Percentiles rank a stretch among this genome's conserved stretches.
phyloP scores from a whole-genome alignment of 73 alveolate species.

The Paramecium bursaria region DNA sequence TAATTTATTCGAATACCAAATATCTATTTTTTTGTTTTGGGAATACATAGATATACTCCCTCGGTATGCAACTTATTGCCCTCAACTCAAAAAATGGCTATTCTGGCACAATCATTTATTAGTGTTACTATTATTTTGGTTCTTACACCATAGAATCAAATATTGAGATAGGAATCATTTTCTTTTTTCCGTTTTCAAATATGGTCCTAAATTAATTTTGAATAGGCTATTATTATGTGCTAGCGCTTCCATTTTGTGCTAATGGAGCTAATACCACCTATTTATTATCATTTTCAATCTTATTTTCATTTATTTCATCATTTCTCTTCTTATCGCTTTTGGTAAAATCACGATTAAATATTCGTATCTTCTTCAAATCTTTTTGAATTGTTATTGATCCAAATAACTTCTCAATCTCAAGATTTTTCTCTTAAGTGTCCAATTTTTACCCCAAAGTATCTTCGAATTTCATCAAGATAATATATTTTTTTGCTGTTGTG shows the following conservation, averaged over 20 bases:
- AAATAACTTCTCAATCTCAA: slow-evolving; percentile 6
- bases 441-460: slow-evolving; percentile 46
- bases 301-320: slow-evolving; percentile 24
- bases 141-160: not conserved
- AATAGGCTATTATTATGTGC: not conserved
- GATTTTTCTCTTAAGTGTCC: not conserved
- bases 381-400: slow-evolving; percentile 43
- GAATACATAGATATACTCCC: not conserved
- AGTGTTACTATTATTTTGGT: not conserved
- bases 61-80: not conserved
- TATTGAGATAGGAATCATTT: slow-evolving; percentile 28
- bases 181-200: slow-evolving; percentile 60
- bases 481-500: slow-evolving; percentile 63
- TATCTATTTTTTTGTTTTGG: not conserved
- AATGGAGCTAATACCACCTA: not conserved
- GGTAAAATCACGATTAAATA: not conserved
- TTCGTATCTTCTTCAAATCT: slow-evolving; percentile 19
- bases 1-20: slow-evolving; percentile 5
- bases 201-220: slow-evolving; percentile 51
- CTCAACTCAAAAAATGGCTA: not conserved
- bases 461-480: slow-evolving; percentile 26
- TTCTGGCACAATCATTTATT: not conserved
- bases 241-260: not conserved
- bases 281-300: not conserved
- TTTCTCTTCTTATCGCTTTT: not conserved